Conservation (phyloP, 129 eudicot genomes). For the carrot (Daucus carota) region DH1_v3.0 NC_030381.2:4004501-4005000, state of each 20-base stretch:
- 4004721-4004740: constrained; percentile 79
- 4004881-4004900: constrained; percentile 70
- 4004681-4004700: constrained; percentile 60
- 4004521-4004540: constrained; percentile 66
- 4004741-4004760: constrained; percentile 81
- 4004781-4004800: constrained; percentile 81
- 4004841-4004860: constrained; percentile 79
- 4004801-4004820: constrained; percentile 52
- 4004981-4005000: neutral
- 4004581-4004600: constrained; percentile 67
- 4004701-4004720: constrained; percentile 83
- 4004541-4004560: constrained; percentile 69
- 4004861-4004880: constrained; percentile 61
- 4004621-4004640: neutral
- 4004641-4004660: neutral
- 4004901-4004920: constrained; percentile 26
- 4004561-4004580: constrained; percentile 56
- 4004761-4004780: constrained; percentile 67
- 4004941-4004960: neutral
- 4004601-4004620: neutral
- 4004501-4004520: constrained; percentile 91
- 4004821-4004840: constrained; percentile 57
- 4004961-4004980: neutral
- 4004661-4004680: constrained; percentile 37
- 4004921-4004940: constrained; percentile 18